Base-by-base conservation (phyloP, 768 basidiomycete species). In the Amanita brunnescens region DNA sequence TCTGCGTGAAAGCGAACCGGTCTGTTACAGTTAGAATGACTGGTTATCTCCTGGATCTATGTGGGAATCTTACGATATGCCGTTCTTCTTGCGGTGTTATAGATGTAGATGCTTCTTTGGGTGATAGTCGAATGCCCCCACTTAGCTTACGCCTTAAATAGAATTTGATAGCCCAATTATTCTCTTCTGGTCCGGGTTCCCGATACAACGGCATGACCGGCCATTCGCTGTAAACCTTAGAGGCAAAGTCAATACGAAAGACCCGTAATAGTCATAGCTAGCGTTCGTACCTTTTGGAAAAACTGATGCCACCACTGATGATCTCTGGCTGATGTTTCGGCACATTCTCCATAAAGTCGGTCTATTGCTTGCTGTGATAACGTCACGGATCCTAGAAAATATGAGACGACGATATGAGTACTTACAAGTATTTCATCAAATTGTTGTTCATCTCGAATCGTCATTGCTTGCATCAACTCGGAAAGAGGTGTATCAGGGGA, bases 131-230 rank as follows among this genome's bases (percentile, higher is more conserved):
- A 16, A 16, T 52, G 14, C 54, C 49, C 53, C 30, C 38, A 26
- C 8, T 49, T 49, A 59, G 41, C 21, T 38, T 46, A 35, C 54
- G 51, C 29, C 54, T 58, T 9, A 65, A 29, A 21, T 60, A 62
- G 35, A 62, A 55, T 7, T 55, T 51, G 18, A 66, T 54, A 0
- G 63, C 63, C 62, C 65, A 64, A 12, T 55, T 52, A 34, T 61
- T 52, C 35, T 59, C 51, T 46, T 61, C 63, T 23, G 20, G 42
- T 12, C 33, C 38, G 32, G 52, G 20, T 14, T 52, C 42, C 5
- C 23, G 49, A n/a, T 30, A 49, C 20, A 49, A 14, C 8, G 23
- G 16, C 47, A 49, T 38, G 13, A 49, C 47, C 3, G 47, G 47
- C 35, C 47, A 49, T 29, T 29, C 21, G 13, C 7, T 49, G 23